phyloP scores from a whole-genome alignment of 331 rosid species.

The Telfairia occidentalis region DNA sequence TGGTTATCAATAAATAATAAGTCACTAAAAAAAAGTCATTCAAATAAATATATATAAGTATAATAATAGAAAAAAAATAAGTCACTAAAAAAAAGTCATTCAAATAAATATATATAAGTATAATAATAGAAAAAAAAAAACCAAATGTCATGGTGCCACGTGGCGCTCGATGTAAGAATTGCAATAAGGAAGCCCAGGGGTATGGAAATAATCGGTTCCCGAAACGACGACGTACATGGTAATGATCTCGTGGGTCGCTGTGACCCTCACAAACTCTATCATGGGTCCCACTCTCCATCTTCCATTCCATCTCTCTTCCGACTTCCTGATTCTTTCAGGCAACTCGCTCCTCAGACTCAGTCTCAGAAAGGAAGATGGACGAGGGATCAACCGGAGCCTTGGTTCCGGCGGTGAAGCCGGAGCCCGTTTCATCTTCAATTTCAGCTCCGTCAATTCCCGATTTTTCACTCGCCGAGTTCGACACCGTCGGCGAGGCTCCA shows the following conservation, averaged over 20 bases:
- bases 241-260: slow-evolving; percentile 8
- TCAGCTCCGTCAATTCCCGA: slow-evolving; percentile 3
- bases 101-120: no score
- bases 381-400: slow-evolving; percentile 31
- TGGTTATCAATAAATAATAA: no score
- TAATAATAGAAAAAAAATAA: no score
- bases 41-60: no score
- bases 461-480: background rate
- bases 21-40: no score
- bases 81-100: no score
- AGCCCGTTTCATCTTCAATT: background rate
- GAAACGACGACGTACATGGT: background rate
- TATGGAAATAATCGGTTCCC: background rate
- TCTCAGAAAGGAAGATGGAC: slow-evolving; percentile 20
- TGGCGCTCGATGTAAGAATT: background rate
- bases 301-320: background rate
- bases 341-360: background rate
- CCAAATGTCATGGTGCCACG: background rate
- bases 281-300: slow-evolving; percentile 13
- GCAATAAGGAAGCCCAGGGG: background rate
- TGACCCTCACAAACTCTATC: slow-evolving; percentile 9
- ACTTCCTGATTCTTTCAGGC: background rate
- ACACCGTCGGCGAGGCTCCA: slow-evolving; percentile 8
- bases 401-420: slow-evolving; percentile 42
- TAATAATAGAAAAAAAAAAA: background rate